Percentiles rank a stretch among this genome's conserved stretches.
Evolutionary conservation across 208 protist genomes (phyloP).

Genomic region (Trypanosoma platydactyli): DNA sequence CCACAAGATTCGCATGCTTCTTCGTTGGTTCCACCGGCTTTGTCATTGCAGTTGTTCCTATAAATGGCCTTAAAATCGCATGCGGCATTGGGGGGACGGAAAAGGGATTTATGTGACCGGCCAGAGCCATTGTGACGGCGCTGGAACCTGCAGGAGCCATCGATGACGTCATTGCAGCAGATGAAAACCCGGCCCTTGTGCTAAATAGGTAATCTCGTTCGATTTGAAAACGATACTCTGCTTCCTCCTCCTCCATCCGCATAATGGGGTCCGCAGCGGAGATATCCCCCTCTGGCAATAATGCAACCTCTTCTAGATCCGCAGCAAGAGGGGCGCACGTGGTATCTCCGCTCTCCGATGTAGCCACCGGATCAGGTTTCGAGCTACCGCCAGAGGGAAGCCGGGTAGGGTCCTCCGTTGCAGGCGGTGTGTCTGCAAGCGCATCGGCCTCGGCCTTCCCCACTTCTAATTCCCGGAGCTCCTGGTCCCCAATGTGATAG

Average conservation of each 20-base stretch:
- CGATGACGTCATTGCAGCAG: conserved; percentile 8
- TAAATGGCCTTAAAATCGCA: neutral
- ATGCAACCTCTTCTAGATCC: conserved; percentile 5
- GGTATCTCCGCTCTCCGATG: neutral
- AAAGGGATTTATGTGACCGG: conserved; percentile 15
- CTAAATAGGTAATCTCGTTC: conserved; percentile 81
- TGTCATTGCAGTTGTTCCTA: neutral
- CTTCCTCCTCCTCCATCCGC: conserved; percentile 61
- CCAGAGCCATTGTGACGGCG: conserved; percentile 8
- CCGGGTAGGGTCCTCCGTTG: neutral
- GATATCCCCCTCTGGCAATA: conserved; percentile 10
- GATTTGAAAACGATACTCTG: conserved; percentile 79
- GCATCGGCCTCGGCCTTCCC: conserved; percentile 6
- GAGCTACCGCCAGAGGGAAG: neutral
- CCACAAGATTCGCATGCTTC: neutral
- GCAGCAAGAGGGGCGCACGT: neutral
- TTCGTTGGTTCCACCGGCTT: neutral
- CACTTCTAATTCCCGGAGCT: conserved; percentile 32
- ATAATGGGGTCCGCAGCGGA: conserved; percentile 19
- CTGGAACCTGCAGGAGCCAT: conserved; percentile 12
- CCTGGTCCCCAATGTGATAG: conserved; percentile 42
- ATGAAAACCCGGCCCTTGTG: conserved; percentile 32
- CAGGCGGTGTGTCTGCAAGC: neutral
- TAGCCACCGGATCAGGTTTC: neutral
- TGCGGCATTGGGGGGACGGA: neutral